Base-by-base conservation (phyloP, 257 asterid species). In the Capsicum chinense region DNA sequence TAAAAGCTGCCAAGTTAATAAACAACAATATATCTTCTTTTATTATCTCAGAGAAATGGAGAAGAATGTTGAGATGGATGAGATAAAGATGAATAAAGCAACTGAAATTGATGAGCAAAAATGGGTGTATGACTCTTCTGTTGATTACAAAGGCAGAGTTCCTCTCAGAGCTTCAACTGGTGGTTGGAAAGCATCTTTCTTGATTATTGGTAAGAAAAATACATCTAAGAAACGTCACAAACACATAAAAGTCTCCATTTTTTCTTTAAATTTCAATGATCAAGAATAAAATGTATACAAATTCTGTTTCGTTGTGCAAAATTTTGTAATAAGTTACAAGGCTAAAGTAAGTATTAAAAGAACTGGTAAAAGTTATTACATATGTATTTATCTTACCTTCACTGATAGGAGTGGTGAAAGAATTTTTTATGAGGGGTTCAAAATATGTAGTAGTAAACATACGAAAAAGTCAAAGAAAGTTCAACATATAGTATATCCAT, bases 171-270 rank as follows among this genome's bases (percentile, higher is more conserved):
- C 91, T 81, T 88, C 97, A 7, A 97, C 99, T 63, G 98, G 98
- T 67, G 91, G 91, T 47, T 97, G 99, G 99, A 95, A 87, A 84
- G 99, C 98, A 66, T 90, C 99, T 62, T 89, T 92, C 84, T 95
- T 93, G 89, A 97, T 95, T 50, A 88, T 97, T 50, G 98, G 98
- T 95, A 92, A 21, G 85, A 54, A 69, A 39, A 8, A 14, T 4
- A 13, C 64, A 78, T 78, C 82, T 54, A 78, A 1, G 0, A 52
- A 76, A 76, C 52, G 63, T 26, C 14, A 76, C 42, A 52, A 6
- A 1, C 17, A 76, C 63, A 52, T 1, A 52, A 26, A 76, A 21
- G 3, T 76, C 52, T 21, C 62, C 13, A 1, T 52, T 21, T 19
- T 73, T 4, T 3, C 44, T 26, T 1, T 78, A 78, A 21, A 8